A percentile compares a stretch with the other conserved stretches of the same genome.
phyloP scores from a whole-genome alignment of 306 rosid species.

The Rubus parviflorus region DNA sequence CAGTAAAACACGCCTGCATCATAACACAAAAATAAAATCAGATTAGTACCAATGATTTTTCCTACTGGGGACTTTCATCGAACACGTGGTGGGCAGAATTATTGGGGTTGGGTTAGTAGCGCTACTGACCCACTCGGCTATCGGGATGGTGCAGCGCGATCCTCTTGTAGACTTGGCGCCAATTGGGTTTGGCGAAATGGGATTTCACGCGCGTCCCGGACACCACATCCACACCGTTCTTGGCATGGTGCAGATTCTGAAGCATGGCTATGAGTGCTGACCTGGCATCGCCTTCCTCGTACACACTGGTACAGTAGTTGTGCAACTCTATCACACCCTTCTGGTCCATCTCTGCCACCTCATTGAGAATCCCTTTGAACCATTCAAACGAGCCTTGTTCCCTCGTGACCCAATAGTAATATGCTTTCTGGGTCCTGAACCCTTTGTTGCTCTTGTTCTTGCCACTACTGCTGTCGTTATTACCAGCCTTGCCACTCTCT shows the following conservation, averaged over 20 bases:
- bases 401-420: conserved; percentile 57
- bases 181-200: conserved; percentile 58
- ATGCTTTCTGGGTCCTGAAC: conserved; percentile 45
- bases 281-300: conserved; percentile 65
- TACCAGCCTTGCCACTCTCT: conserved; percentile 24
- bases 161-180: conserved; percentile 54
- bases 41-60: background rate
- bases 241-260: conserved; percentile 55
- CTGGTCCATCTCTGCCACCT: conserved; percentile 58
- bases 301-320: conserved; percentile 63
- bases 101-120: background rate
- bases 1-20: conserved; percentile 54
- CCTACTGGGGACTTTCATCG: too few relatives aligned
- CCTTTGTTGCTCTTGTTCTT: conserved; percentile 28
- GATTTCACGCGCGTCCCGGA: conserved; percentile 59
- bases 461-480: background rate
- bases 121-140: conserved; percentile 35
- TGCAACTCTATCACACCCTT: conserved; percentile 47
- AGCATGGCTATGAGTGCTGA: conserved; percentile 63
- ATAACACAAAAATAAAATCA: background rate
- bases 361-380: conserved; percentile 59
- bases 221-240: conserved; percentile 58
- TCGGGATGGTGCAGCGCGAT: conserved; percentile 52
- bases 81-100: too few relatives aligned
- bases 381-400: conserved; percentile 65